Conservation (phyloP, 139 green algal species). For the Coccomyxa sp. region DNA sequence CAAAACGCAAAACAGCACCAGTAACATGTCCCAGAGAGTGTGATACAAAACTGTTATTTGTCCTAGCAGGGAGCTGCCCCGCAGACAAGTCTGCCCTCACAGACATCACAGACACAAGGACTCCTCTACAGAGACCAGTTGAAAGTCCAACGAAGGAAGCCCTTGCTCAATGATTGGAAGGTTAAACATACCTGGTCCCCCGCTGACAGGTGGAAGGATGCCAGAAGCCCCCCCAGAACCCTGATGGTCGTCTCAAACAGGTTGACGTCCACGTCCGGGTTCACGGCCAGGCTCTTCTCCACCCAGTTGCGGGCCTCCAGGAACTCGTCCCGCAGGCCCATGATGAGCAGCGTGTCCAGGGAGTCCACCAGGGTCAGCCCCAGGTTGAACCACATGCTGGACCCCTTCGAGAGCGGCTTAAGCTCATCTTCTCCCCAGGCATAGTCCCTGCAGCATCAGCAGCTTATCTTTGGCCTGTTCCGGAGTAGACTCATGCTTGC, state of each 20-base stretch:
- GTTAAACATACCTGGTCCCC: conserved; percentile 21
- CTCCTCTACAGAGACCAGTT: too few relatives aligned
- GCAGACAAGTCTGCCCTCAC: too few relatives aligned
- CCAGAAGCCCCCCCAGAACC: conserved; percentile 84
- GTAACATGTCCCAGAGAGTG: too few relatives aligned
- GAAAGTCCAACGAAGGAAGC: too few relatives aligned
- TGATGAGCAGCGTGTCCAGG: conserved; percentile 76
- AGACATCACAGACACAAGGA: too few relatives aligned
- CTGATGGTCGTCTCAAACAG: conserved; percentile 95
- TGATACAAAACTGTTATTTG: too few relatives aligned
- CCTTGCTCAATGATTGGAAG: too few relatives aligned
- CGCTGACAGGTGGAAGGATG: conserved; percentile 52
- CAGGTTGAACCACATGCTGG: conserved; percentile 57
- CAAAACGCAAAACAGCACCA: too few relatives aligned
- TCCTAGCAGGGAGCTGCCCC: too few relatives aligned
- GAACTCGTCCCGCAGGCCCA: conserved; percentile 49
- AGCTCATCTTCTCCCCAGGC: conserved; percentile 83
- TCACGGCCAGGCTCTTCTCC: conserved; percentile 42
- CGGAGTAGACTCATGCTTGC: too few relatives aligned
- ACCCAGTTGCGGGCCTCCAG: conserved; percentile 46
- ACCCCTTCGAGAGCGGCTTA: conserved; percentile 32
- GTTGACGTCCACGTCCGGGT: conserved; percentile 41
- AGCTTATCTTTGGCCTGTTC: too few relatives aligned
- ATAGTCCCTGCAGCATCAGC: conserved; percentile 29
- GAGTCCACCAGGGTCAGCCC: conserved; percentile 75